These are phyloP conservation scores for Suillus decipiens DNA, from an alignment of 768 basidiomycete genomes.

Conservation along the genomic window DNA sequence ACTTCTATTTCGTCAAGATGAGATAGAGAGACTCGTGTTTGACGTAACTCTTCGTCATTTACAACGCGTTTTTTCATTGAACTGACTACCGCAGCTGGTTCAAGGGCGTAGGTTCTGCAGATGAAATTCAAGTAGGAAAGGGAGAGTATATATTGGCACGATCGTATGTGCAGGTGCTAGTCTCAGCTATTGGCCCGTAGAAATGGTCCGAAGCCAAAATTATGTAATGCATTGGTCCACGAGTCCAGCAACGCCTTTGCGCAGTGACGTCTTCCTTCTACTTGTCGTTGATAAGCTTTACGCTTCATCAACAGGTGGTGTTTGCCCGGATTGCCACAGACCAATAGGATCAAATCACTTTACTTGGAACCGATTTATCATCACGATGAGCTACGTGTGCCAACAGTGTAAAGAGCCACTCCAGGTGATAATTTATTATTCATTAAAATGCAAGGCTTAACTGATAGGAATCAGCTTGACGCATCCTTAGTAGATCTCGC, in stretches of 20 bases:
- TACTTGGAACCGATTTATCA: not conserved
- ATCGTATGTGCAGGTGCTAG: not conserved
- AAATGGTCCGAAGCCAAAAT: not conserved
- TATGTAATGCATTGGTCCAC: not conserved
- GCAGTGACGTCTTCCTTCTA: not conserved
- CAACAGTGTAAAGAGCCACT: conserved; percentile 93
- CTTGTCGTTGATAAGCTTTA: not conserved
- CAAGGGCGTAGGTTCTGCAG: not conserved
- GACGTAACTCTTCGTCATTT: conserved; percentile 12
- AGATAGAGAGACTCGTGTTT: conserved; percentile 18
- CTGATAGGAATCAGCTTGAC: conserved; percentile 58
- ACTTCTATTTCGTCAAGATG: not conserved
- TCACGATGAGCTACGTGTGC: conserved; percentile 56
- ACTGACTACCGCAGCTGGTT: conserved; percentile 38
- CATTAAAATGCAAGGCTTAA: conserved; percentile 11
- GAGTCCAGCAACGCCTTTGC: not conserved
- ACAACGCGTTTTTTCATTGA: conserved; percentile 22
- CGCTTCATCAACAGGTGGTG: not conserved
- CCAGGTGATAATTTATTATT: conserved; percentile 49
- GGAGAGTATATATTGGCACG: not conserved
- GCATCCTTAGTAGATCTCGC: conserved; percentile 87
- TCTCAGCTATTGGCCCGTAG: not conserved
- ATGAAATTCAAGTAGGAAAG: not conserved
- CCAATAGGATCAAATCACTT: not conserved
- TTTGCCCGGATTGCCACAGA: not conserved